These are phyloP conservation scores for Pseudofabraea citricarpa DNA, from an alignment of 2,329 filamentous ascomycete genomes.

Conservation along the genomic window DNA sequence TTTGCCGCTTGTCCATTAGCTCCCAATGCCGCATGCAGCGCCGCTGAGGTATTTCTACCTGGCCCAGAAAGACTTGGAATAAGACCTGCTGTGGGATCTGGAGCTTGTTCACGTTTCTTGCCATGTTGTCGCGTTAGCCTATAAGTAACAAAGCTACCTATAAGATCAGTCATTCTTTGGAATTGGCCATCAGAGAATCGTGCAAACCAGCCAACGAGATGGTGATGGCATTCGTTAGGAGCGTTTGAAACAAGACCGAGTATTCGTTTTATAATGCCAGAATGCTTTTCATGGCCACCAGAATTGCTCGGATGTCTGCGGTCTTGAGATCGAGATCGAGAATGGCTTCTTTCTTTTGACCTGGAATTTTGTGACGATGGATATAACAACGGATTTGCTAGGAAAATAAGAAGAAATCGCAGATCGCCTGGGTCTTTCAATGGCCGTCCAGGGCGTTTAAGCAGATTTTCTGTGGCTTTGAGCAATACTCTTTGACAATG, in stretches of 20 bases:
- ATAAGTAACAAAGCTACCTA: slow-evolving; percentile 76
- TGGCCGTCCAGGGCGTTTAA: slow-evolving; percentile 73
- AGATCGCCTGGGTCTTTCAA: slow-evolving; percentile 65
- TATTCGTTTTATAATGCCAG: slow-evolving; percentile 79
- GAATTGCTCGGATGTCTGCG: slow-evolving; percentile 12
- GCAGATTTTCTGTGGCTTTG: slow-evolving; percentile 71
- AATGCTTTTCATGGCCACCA: slow-evolving; percentile 58
- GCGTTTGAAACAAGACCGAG: slow-evolving; percentile 75
- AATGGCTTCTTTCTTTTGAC: slow-evolving; percentile 7
- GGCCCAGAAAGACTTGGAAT: slow-evolving; percentile 68
- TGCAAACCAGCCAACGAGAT: slow-evolving; percentile 74
- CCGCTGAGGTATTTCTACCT: slow-evolving; percentile 55
- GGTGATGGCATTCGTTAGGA: slow-evolving; percentile 69
- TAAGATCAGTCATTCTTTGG: slow-evolving; percentile 68
- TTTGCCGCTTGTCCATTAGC: slow-evolving; percentile 43
- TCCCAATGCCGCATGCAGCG: slow-evolving; percentile 73
- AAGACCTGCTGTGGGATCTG: slow-evolving; percentile 61
- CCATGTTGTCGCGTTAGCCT: slow-evolving; percentile 68
- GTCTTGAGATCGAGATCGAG: slow-evolving; percentile 17
- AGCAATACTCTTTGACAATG: slow-evolving; percentile 67
- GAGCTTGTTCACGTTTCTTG: slow-evolving; percentile 54
- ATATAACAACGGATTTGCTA: slow-evolving; percentile 74
- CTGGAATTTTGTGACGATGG: slow-evolving; percentile 25
- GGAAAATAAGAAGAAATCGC: slow-evolving; percentile 72
- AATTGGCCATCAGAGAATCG: slow-evolving; percentile 65